A percentile compares a stretch with the other conserved stretches of the same genome.
phyloP scores from a whole-genome alignment of 768 basidiomycete species.

The Mycena vitilis region DNA sequence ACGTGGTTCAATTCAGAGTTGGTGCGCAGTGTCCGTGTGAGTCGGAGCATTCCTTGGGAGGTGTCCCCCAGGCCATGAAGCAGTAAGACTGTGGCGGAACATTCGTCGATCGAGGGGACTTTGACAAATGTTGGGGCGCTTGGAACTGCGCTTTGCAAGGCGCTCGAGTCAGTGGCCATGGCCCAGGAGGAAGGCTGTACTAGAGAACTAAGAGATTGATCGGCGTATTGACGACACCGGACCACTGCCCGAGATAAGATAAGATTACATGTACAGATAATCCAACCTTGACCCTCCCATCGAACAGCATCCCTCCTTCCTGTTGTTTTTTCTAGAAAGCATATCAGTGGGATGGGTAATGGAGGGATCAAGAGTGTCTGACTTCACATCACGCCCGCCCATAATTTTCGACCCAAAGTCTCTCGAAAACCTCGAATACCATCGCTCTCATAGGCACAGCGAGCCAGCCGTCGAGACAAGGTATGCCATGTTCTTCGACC shows the following conservation, averaged over 20 bases:
- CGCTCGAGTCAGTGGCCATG: background rate
- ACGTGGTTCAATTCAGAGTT: background rate
- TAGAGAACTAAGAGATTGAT: no score
- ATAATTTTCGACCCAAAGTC: background rate
- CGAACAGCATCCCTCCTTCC: conserved; percentile 14
- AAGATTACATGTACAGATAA: background rate
- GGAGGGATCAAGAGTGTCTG: background rate
- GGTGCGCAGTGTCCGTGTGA: background rate
- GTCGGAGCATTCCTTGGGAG: conserved; percentile 3
- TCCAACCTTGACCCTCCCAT: conserved; percentile 3
- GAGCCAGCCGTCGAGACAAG: background rate
- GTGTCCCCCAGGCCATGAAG: conserved; percentile 17
- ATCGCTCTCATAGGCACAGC: background rate
- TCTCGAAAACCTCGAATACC: conserved; percentile 2
- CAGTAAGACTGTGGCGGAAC: background rate
- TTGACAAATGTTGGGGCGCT: background rate
- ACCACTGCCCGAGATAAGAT: no score
- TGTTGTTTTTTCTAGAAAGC: background rate
- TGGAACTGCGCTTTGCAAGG: background rate
- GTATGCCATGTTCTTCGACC: conserved; percentile 17
- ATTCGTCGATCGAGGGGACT: background rate
- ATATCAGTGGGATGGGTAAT: background rate
- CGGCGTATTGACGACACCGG: no score
- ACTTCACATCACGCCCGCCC: conserved; percentile 8
- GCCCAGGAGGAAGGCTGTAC: no score